Percentiles rank a stretch among this genome's conserved stretches.
Conservation (phyloP, 2,329 filamentous ascomycete genomes). For the Paraphaeosphaeria minitans region DNA sequence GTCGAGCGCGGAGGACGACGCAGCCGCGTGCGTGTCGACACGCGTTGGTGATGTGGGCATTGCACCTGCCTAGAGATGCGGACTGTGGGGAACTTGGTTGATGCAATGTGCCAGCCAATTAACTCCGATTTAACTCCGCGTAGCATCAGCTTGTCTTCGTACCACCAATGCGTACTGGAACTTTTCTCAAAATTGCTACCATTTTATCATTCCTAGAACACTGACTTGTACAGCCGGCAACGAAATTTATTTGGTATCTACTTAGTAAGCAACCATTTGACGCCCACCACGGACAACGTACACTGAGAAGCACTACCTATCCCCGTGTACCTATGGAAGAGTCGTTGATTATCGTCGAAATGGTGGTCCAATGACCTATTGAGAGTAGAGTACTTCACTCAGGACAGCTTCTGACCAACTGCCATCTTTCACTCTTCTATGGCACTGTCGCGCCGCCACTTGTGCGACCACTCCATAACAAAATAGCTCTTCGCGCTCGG, state of each 20-base stretch:
- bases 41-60: constrained; percentile 21
- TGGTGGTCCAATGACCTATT: neutral
- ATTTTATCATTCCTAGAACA: too few species aligned
- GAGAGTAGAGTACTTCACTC: neutral
- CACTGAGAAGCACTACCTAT: too few species aligned
- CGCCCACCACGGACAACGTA: too few species aligned
- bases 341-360: neutral
- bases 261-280: too few species aligned
- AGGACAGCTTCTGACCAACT: neutral
- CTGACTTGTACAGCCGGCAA: too few species aligned
- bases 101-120: neutral
- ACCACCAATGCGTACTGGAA: too few species aligned
- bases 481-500: neutral
- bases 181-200: too few species aligned
- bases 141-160: neutral
- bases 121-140: constrained; percentile 7
- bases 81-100: neutral
- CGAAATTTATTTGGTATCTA: too few species aligned
- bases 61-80: constrained; percentile 8
- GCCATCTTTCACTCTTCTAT: neutral
- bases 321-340: neutral
- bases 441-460: constrained; percentile 4
- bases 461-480: constrained; percentile 6
- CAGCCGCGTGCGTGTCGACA: constrained; percentile 7
- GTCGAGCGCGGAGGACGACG: constrained; percentile 19